Base-by-base conservation (phyloP, 345 rosid species). In the Kandelia obovata region DNA sequence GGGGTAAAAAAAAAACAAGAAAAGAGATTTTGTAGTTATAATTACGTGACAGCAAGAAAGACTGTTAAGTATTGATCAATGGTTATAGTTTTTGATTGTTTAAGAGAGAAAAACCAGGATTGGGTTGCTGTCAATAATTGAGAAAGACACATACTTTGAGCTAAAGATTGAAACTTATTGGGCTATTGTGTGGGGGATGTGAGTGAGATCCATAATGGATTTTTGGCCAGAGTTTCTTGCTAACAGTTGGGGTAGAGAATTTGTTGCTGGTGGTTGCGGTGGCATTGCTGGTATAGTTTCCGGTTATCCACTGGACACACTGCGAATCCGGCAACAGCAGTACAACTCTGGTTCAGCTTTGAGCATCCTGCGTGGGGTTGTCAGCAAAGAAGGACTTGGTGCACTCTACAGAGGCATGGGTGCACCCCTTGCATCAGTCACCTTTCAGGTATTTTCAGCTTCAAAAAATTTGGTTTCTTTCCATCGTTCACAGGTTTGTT, bases 221-320 rank as follows among this genome's bases (percentile, higher is more conserved):
- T 92, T 88, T 72, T 89, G 96, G 97, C 99, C 96, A 10, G 93
- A 92, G 80, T 95, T 89, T 81, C 81, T 95, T 65, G 96, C 97
- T 17, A 85, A 64, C 70, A 89, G 91, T 66, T 88, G 88, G 88
- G 97, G 96, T 1, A 81, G 69, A 69, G 97, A 95, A 67, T 90
- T 89, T 79, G 92, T 92, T 55, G 99, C 94, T 10, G 98, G 98
- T 37, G 99, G 98, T 4, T 84, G 86, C 63, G 98, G 99, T 27
- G 99, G 99, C 73, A 79, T 84, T 20, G 98, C 99, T n/a, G 98
- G 99, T 1, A 85, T 95, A 9, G 34, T 95, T 72, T 83, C 97
- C 4, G 99, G 98, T 0, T 95, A 92, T 70, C 99, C 99, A 0
- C 88, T 95, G 31, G 99, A 95, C 70, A 90, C 98, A 4, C 75